Conservation (phyloP, 1,139 yeast species). For the Diutina mesorugosa region DNA sequence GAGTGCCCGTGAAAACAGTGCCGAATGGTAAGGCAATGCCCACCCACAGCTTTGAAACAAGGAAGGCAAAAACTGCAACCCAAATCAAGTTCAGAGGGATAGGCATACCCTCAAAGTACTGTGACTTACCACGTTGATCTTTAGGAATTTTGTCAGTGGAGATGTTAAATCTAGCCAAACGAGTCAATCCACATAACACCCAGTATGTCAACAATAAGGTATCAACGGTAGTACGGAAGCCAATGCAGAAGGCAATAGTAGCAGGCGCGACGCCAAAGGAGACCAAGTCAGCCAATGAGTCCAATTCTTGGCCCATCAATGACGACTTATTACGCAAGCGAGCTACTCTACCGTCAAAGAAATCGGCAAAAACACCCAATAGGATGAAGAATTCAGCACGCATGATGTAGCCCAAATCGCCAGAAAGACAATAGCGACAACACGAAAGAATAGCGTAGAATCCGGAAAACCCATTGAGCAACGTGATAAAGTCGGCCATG, state of each 20-base stretch:
- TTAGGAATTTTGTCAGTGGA: constrained; percentile 89
- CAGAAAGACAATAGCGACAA: constrained; percentile 63
- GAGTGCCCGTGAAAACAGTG: constrained; percentile 33
- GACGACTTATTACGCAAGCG: constrained; percentile 85
- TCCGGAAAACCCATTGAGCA: constrained; percentile 82
- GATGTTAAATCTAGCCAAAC: constrained; percentile 90
- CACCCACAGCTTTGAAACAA: constrained; percentile 38
- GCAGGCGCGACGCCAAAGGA: constrained; percentile 94
- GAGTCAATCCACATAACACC: constrained; percentile 86
- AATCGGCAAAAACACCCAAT: constrained; percentile 86
- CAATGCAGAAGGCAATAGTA: constrained; percentile 81
- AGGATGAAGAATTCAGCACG: constrained; percentile 83
- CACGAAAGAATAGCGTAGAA: constrained; percentile 84
- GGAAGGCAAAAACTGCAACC: constrained; percentile 59
- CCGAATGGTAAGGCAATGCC: constrained; percentile 57
- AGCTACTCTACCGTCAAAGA: constrained; percentile 95
- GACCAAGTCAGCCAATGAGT: constrained; percentile 86
- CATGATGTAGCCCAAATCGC: constrained; percentile 58
- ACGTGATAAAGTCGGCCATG: constrained; percentile 90
- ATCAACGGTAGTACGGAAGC: constrained; percentile 75
- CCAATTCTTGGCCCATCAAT: constrained; percentile 94
- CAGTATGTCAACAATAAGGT: constrained; percentile 66
- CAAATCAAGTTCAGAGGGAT: constrained; percentile 78
- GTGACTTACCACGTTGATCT: constrained; percentile 70
- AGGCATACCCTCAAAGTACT: constrained; percentile 88